Evolutionary conservation across 208 protist genomes (phyloP).

Genomic region (Trypanosoma rangeli): DNA sequence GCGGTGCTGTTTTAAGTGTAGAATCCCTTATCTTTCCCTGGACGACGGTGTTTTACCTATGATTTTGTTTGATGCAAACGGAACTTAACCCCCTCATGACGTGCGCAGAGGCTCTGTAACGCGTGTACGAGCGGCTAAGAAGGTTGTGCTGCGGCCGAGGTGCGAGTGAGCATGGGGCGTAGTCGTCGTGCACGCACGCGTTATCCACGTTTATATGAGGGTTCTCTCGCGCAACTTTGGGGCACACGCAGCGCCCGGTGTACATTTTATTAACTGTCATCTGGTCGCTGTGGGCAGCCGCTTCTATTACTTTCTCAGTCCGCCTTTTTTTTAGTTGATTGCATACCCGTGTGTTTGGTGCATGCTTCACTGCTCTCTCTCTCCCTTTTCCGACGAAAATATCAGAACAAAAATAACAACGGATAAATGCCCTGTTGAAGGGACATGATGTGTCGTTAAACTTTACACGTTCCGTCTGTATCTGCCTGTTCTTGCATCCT

Average conservation of each 20-base stretch:
- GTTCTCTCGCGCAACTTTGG: neutral
- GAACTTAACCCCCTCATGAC: slow-evolving; percentile 11
- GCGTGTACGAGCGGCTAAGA: slow-evolving; percentile 1
- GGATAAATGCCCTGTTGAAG: slow-evolving; percentile 3
- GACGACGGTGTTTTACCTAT: slow-evolving; percentile 20
- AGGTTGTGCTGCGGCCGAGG: neutral
- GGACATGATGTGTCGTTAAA: neutral
- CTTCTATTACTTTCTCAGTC: slow-evolving; percentile 9
- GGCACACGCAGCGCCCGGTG: neutral
- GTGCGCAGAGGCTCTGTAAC: slow-evolving; percentile 16
- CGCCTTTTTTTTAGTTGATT: neutral
- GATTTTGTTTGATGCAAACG: slow-evolving; percentile 23
- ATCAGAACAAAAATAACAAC: neutral
- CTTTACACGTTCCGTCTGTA: neutral
- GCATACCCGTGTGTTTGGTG: neutral
- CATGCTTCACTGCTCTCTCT: neutral
- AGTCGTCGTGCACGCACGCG: neutral
- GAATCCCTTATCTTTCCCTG: slow-evolving; percentile 22
- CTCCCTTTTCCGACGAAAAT: neutral
- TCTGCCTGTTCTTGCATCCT: neutral
- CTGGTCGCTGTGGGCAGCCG: neutral
- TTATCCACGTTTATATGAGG: neutral
- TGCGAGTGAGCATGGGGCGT: neutral
- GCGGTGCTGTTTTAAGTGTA: slow-evolving; percentile 29
- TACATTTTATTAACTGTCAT: neutral